Base-by-base conservation (phyloP, 495 filamentous ascomycete genomes). In the Penicillium lagena region DNA sequence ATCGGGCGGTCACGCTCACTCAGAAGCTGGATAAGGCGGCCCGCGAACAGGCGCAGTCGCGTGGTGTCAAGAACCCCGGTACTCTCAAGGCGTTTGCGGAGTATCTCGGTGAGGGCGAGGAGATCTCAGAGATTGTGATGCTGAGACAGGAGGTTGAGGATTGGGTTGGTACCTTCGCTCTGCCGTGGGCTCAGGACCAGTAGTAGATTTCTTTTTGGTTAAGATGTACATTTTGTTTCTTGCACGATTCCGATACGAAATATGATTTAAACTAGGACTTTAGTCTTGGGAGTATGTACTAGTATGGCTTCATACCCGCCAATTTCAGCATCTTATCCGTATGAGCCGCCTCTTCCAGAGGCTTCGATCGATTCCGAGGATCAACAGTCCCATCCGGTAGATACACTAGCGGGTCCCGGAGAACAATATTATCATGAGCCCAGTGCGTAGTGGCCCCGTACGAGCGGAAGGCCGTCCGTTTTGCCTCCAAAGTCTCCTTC, bases 161-260 rank as follows among this genome's bases (percentile, higher is more conserved):
- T 55, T 99, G 94, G 94, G 88, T 95, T 9, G 85, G 90, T 11
- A 94, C 88, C 6, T 98, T 96, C 59, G 80, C 81, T 35, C 64
- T 96, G 52, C 93, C 91, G 10, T 96, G 93, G 93, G 70, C 70
- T 15, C 70, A 78, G 54, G 64, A 71, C 42, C 60, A 71, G 51
- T 70, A 66, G 52, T 22, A 50, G 29, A 29, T 35, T 48, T 56
- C 32, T 45, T 36, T 45, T 51, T 42, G 50, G 33, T 22, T 35
- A 46, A 38, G 49, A 37, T 60, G 52, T 61, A 58, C 34, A 60
- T 63, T 47, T 45, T 22, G n/a, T n/a, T 22, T 42, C 49, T 42
- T 42, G 49, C 51, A 40, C 41, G 43, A 38, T 31, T 52, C 45
- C 49, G 43, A 55, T 37, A 50, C 29, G 42, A 54, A 58, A 54